Evolutionary conservation across 495 filamentous ascomycete species (phyloP), one percentile per base, ranked within the genome.

Genomic region (Achaetomiella virescens): DNA sequence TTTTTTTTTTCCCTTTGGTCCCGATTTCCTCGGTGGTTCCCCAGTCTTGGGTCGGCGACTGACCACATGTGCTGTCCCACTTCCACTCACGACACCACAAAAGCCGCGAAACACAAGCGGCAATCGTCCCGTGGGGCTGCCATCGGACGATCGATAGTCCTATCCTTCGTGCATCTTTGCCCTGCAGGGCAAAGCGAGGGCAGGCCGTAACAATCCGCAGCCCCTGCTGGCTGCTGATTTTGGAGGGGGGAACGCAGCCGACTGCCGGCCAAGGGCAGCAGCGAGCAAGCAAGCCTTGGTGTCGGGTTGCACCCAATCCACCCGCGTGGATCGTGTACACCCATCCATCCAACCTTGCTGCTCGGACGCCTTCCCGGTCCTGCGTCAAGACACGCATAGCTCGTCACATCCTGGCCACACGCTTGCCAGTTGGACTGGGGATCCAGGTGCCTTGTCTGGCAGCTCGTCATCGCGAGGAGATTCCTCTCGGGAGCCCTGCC

Each of bases 31-130:
- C 53, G 25, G 20, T 46, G 51, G 17, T n/a, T 18, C 15, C 44
- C 53, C 45, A 4, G 45, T 24, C 45, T 49, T 48, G 52, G 37
- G 42, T 20, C 29, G 29, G 42, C 42, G 40, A 33, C 43, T 10
- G 33, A 24, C 42, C 33, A 36, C 31, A 38, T 47, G 22, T 33
- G 29, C 43, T 56, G 45, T 49, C 46, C 36, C 53, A 42, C 45
- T 36, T 35, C 24, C 53, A 38, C 22, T 31, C 51, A 31, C 27
- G 40, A 46, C 29, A 37, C 33, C 43, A 44, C n/a, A 44, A 44
- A 56, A 44, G 54, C 54, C 54, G 54, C 54, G 54, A 56, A 56
- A 56, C 54, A 56, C 25, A 48, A 24, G 37, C 54, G 46, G 54
- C 54, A 49, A 50, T 56, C 27, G 27, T 31, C 37, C 54, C 54